A percentile compares a stretch with the other conserved stretches of the same genome.
Evolutionary conservation across 1,139 yeast species (phyloP).

Genomic region (Pichia sp.): DNA sequence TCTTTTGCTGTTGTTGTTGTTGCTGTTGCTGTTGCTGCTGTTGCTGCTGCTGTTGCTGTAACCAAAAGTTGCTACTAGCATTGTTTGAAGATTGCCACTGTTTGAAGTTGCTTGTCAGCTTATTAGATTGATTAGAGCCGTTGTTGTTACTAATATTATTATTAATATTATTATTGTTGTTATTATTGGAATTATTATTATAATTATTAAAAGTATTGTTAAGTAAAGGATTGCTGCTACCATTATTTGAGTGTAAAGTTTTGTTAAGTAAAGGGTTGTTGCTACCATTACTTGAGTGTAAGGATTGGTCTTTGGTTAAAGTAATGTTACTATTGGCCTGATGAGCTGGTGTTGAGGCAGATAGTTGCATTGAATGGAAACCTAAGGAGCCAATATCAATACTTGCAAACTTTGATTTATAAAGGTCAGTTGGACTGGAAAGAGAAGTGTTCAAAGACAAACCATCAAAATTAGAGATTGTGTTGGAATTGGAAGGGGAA

Average conservation of each 20-base stretch:
- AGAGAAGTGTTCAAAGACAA: neutral
- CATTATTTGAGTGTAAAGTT: conserved; percentile 11
- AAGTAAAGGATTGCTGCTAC: too few relatives aligned
- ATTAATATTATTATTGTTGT: neutral
- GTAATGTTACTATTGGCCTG: too few relatives aligned
- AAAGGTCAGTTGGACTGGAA: conserved; percentile 10
- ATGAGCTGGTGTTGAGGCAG: too few relatives aligned
- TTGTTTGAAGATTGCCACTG: conserved; percentile 6
- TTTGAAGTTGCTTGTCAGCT: neutral
- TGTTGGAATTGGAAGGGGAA: neutral
- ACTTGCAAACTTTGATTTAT: conserved; percentile 13
- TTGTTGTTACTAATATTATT: neutral
- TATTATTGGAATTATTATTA: neutral
- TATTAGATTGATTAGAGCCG: neutral
- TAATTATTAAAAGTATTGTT: neutral
- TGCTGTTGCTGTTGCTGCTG: conserved; percentile 3
- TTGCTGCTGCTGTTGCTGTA: conserved; percentile 13
- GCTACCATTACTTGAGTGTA: too few relatives aligned
- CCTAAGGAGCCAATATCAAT: conserved; percentile 25
- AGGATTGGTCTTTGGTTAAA: too few relatives aligned
- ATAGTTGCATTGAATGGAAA: conserved; percentile 21
- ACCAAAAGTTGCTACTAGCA: conserved; percentile 8
- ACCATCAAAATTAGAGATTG: conserved; percentile 3
- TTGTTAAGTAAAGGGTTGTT: conserved; percentile 12
- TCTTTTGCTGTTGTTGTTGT: neutral